phyloP scores from a whole-genome alignment of 176 grass and related monocot genomes.

The Hsuehochloa calcarea region DNA sequence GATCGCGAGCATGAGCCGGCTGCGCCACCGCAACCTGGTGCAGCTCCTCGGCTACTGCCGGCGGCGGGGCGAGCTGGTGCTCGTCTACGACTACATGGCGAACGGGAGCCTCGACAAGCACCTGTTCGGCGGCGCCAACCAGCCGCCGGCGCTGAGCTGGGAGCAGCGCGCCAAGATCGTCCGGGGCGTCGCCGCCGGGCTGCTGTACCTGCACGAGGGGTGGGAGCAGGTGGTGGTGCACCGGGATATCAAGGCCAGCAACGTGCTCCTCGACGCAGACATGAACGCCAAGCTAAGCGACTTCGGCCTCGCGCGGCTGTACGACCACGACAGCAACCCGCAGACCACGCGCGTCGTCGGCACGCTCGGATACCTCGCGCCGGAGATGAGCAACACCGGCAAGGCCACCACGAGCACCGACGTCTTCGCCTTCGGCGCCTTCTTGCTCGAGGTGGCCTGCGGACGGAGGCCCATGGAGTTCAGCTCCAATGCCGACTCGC shows the following conservation, averaged over 20 bases:
- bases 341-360: slow-evolving; percentile 57
- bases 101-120: slow-evolving; percentile 69
- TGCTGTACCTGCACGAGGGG: slow-evolving; percentile 82
- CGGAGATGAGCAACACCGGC: slow-evolving; percentile 79
- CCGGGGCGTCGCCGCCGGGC: slow-evolving; percentile 53
- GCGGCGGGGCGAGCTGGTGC: slow-evolving; percentile 56
- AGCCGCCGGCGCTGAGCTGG: slow-evolving; percentile 45
- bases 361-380: slow-evolving; percentile 71
- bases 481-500: slow-evolving; percentile 10
- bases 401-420: slow-evolving; percentile 66
- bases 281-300: slow-evolving; percentile 81
- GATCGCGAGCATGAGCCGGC: slow-evolving; percentile 69
- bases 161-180: slow-evolving; percentile 52
- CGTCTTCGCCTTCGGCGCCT: slow-evolving; percentile 67
- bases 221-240: slow-evolving; percentile 94
- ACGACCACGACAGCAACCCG: slow-evolving; percentile 56
- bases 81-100: slow-evolving; percentile 79
- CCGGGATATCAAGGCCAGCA: slow-evolving; percentile 80
- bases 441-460: slow-evolving; percentile 62
- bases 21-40: slow-evolving; percentile 76
- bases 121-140: slow-evolving; percentile 33
- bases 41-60: slow-evolving; percentile 79
- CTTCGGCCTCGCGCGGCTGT: slow-evolving; percentile 76
- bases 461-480: slow-evolving; percentile 50
- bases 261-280: slow-evolving; percentile 73